Base-by-base conservation (phyloP, 768 basidiomycete species). In the Tricholoma terreum region DNA sequence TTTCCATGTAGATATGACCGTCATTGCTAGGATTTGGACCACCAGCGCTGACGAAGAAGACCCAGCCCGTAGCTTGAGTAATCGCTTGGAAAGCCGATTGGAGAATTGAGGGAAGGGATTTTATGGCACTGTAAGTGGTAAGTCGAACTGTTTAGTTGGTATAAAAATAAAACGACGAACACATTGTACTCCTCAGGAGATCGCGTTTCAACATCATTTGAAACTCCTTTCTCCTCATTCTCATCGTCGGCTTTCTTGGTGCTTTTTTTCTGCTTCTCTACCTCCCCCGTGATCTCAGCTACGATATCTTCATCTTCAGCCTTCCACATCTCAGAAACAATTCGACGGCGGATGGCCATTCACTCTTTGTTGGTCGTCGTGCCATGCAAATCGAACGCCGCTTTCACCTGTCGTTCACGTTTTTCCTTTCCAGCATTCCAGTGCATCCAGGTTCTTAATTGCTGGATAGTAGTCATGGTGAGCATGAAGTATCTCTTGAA, bases 221-320 rank as follows among this genome's bases (percentile, higher is more conserved):
- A 22, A 10, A 12, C n/a, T n/a, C n/a, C n/a, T n/a, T n/a, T 22
- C 15, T 43, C 42, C 19, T 10, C 14, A 7, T 22, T 21, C 6
- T 22, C 21, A 7, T 43, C 10, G 19, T 43, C 42, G 2, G 6
- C 4, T 43, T 43, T 43, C 42, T 43, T 43, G 9, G 1, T 3
- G 19, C 65, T 87, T 0, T 76, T 85, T 54, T 89, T 84, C 66
- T 84, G 88, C 0, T 91, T 90, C 57, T 72, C 77, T 0, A 63
- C 69, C 6, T 56, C 71, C 24, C 68, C 82, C 1, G 69, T 66
- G 15, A 63, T 93, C 4, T 87, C 88, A 59, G 83, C 81, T 0
- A 84, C 88, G 68, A 43, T 21, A 11, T 19, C 19, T 42, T 21
- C 40, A 11, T 43, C 42, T 43, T 43, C 42, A 4, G 21, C 42